These are phyloP conservation scores for Trichoderma sp. DNA, from an alignment of 2,329 filamentous ascomycete species.

Conservation along the genomic window DNA sequence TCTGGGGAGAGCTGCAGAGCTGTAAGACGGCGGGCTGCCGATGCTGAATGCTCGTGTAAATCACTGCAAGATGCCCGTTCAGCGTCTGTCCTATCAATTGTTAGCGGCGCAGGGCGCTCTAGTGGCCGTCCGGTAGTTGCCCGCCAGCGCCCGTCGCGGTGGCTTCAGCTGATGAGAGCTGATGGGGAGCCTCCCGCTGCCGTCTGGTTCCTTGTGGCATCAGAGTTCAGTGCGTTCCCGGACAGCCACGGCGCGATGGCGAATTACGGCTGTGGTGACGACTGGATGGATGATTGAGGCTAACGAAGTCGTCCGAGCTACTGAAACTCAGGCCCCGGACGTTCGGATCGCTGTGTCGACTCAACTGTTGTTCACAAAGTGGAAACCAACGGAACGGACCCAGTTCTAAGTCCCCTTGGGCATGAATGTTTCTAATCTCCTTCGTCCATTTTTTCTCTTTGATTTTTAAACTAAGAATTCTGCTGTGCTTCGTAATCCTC, in stretches of 20 bases:
- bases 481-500: neutral
- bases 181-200: neutral
- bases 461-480: neutral
- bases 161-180: constrained; percentile 16
- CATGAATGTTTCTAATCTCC: neutral
- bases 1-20: neutral
- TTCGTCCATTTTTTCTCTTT: neutral
- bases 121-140: constrained; percentile 23
- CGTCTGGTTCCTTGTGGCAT: constrained; percentile 2
- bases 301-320: neutral
- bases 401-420: neutral
- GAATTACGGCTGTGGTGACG: neutral
- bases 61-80: neutral
- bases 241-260: neutral
- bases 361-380: neutral
- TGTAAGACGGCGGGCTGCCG: neutral
- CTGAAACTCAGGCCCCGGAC: constrained; percentile 8
- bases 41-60: neutral
- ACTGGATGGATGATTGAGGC: neutral
- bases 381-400: neutral
- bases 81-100: neutral
- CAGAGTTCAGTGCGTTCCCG: neutral
- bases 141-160: constrained; percentile 9
- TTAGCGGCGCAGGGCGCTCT: constrained; percentile 16
- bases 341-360: neutral